Conservation (phyloP, 1,284 basidiomycete species). For the Anthracocystis walkeri region DNA sequence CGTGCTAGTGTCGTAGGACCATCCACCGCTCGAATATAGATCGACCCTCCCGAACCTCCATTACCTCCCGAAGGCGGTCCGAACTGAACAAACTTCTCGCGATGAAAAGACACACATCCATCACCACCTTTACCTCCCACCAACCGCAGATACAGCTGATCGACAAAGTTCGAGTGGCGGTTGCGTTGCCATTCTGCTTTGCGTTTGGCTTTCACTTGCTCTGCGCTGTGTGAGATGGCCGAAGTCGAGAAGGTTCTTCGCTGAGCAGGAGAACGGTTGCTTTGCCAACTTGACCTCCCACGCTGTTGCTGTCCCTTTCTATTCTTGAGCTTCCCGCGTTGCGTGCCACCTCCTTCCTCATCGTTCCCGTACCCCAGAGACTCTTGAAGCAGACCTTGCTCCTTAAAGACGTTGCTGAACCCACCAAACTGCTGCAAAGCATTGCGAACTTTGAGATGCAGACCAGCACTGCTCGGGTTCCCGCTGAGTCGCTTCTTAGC, state of each 20-base stretch:
- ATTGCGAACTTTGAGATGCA: slow-evolving; percentile 13
- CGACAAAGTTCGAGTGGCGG: slow-evolving; percentile 61
- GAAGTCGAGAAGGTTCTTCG: slow-evolving; percentile 20
- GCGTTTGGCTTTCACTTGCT: slow-evolving; percentile 38
- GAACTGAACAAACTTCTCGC: slow-evolving; percentile 67
- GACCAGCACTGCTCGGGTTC: not conserved
- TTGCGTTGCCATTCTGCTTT: slow-evolving; percentile 62
- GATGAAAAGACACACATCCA: slow-evolving; percentile 67
- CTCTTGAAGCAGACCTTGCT: slow-evolving; percentile 9
- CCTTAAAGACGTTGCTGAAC: slow-evolving; percentile 21
- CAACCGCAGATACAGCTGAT: slow-evolving; percentile 55
- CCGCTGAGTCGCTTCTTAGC: slow-evolving; percentile 4
- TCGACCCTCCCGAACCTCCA: slow-evolving; percentile 63
- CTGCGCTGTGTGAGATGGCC: slow-evolving; percentile 5
- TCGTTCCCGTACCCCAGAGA: not conserved
- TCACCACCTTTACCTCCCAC: slow-evolving; percentile 66
- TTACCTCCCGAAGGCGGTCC: slow-evolving; percentile 68
- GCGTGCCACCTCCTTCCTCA: not conserved
- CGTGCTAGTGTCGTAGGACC: slow-evolving; percentile 60
- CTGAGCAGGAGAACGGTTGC: slow-evolving; percentile 7
- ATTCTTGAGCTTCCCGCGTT: not conserved
- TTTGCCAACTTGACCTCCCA: not conserved
- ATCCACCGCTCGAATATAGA: slow-evolving; percentile 60
- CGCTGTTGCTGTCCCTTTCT: not conserved
- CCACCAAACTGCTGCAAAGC: slow-evolving; percentile 36